Percentiles rank a stretch among this genome's conserved stretches.
Conservation (phyloP, 345 rosid genomes). For the Dovyalis caffra region DNA sequence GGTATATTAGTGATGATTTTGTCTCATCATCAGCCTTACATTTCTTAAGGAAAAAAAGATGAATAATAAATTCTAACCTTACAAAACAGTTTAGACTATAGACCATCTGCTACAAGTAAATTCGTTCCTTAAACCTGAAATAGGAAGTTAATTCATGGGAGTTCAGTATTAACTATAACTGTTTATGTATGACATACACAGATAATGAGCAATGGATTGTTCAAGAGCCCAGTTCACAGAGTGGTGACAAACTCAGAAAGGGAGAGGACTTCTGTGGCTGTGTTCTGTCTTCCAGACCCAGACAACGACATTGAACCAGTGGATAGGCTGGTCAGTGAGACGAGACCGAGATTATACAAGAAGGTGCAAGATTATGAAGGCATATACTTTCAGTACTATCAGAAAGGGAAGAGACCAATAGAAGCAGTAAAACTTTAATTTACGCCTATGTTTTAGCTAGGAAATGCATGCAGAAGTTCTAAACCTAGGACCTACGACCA, state of each 20-base stretch:
- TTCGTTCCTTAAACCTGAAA: background rate
- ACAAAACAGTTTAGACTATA: no score
- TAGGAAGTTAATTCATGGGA: no score
- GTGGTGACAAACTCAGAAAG: conserved; percentile 43
- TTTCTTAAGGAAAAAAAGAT: no score
- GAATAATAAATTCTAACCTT: no score
- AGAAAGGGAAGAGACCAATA: conserved; percentile 44
- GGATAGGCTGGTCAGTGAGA: conserved; percentile 11
- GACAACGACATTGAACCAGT: conserved; percentile 15
- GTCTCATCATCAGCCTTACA: background rate
- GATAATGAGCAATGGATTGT: conserved; percentile 56
- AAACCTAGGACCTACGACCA: no score
- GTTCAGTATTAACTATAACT: background rate
- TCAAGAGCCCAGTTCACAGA: conserved; percentile 52
- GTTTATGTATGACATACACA: conserved; percentile 6
- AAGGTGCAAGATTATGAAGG: conserved; percentile 35
- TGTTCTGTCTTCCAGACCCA: conserved; percentile 37
- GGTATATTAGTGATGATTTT: no score
- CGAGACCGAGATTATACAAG: conserved; percentile 45
- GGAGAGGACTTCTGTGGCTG: conserved; percentile 46
- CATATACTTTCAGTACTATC: conserved; percentile 32
- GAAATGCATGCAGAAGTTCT: no score
- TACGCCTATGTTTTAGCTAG: no score
- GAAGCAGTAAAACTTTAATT: conserved; percentile 26
- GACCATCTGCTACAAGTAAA: no score